Evolutionary conservation across 2,329 filamentous ascomycete genomes (phyloP), one percentile per base, ranked within the genome.

Genomic region (Ophiosphaerella herpotricha): DNA sequence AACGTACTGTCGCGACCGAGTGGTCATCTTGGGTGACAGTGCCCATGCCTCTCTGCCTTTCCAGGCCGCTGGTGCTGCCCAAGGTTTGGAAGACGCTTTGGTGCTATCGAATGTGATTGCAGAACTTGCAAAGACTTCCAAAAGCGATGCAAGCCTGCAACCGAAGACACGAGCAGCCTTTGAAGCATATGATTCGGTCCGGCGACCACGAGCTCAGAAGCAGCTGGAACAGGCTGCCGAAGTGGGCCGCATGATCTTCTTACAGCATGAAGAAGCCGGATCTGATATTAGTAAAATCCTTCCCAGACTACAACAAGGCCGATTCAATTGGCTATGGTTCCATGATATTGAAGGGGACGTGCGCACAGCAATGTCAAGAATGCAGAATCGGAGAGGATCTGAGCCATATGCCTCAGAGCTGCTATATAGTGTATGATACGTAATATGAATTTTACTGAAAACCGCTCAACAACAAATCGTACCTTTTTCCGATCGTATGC

Each of bases 81-180:
- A 60, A 43, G 51, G 50, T 14, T 51, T 67, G 24, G 64, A 67
- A 57, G 64, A 67, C 52, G 53, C 61, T 4, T 57, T 66, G 6
- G 53, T 67, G 7, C 54, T 67, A 1, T 60, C 60, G 0, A 50
- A 46, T 18, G 51, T 64, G 0, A 52, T 64, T 6, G 46, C 44
- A 9, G 42, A 39, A 14, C 35, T 60, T 9, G 11, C 8, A 2
- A 40, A 16, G 29, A 3, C 11, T 14, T 14, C 14, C 4, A 16
- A 40, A 26, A 12, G 16, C 42, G 21, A 26, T 24, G 0, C 39
- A 45, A 9, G 53, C 49, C 2, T 18, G 37, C 0, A 16, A 11
- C 5, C 48, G 46, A 4, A 46, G 48, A 0, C 5, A 14, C 2
- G 16, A 47, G 54, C 48, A 14, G 57, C 55, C 0, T 63, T 61